Percentiles rank a stretch among this genome's conserved stretches.
These are phyloP conservation scores for Athelia psychrophila DNA, from an alignment of 1,284 basidiomycete species.

Conservation along the genomic window DNA sequence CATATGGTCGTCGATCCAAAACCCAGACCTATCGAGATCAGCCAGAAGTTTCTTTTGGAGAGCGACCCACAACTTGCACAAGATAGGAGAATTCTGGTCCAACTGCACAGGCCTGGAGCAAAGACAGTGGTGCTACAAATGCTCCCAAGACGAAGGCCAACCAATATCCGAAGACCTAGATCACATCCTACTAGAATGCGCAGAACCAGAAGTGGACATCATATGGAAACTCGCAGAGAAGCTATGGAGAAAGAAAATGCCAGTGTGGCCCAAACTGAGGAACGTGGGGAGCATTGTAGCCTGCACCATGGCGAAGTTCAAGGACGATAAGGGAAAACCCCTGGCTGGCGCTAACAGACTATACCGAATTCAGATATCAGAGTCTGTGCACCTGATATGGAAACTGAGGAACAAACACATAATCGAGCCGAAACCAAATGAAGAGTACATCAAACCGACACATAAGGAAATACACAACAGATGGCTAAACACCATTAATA, in stretches of 20 bases:
- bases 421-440: constrained; percentile 7
- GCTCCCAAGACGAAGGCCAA: constrained; percentile 10
- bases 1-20: constrained; percentile 21
- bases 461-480: constrained; percentile 4
- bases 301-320: constrained; percentile 4
- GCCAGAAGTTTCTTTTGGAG: constrained; percentile 10
- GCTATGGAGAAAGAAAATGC: constrained; percentile 5
- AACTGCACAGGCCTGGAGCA: constrained; percentile 5
- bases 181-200: constrained; percentile 19
- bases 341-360: constrained; percentile 11
- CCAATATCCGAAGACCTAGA: no score
- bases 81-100: constrained; percentile 8
- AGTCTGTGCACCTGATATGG: constrained; percentile 29
- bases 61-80: constrained; percentile 6
- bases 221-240: constrained; percentile 11
- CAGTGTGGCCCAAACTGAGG: constrained; percentile 12
- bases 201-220: constrained; percentile 3
- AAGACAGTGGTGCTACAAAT: constrained; percentile 7
- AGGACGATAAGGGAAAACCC: constrained; percentile 2
- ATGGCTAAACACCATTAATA: constrained; percentile 11
- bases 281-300: constrained; percentile 20
- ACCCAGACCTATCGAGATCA: constrained; percentile 18
- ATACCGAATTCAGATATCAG: constrained; percentile 23
- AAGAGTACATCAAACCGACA: not conserved
- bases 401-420: constrained; percentile 21